Percentiles rank a stretch among this genome's conserved stretches.
Conservation (phyloP, 2,329 filamentous ascomycete species). For the Exophiala viscosa region DNA sequence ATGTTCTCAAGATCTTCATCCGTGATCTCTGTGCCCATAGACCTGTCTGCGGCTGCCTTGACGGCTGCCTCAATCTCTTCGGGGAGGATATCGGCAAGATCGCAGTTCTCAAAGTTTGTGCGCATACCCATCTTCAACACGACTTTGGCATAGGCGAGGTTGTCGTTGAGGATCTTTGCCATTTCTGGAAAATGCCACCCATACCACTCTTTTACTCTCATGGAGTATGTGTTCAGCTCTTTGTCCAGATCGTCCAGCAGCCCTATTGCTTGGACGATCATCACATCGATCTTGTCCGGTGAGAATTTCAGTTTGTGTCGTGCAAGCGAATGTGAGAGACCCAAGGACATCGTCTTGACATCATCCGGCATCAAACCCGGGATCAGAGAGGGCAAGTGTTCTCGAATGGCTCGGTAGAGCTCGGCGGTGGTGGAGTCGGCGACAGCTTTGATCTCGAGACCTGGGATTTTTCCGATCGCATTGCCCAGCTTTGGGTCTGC, state of each 20-base stretch:
- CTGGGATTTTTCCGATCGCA: constrained; percentile 86
- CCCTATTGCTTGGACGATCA: constrained; percentile 97
- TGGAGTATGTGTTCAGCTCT: constrained; percentile 97
- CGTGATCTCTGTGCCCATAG: constrained; percentile 97
- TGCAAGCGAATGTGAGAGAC: constrained; percentile 93
- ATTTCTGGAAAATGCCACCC: constrained; percentile 99
- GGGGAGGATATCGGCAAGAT: constrained; percentile 85
- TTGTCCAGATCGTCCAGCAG: constrained; percentile 96
- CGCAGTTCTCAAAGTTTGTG: constrained; percentile 68
- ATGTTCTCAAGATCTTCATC: constrained; percentile 92
- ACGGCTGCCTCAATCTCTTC: constrained; percentile 91
- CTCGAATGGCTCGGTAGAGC: constrained; percentile 89
- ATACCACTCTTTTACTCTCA: constrained; percentile 99
- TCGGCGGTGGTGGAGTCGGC: constrained; percentile 80
- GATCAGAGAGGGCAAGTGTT: constrained; percentile 84
- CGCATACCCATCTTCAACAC: constrained; percentile 88
- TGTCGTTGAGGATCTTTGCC: constrained; percentile 95
- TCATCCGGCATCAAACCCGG: constrained; percentile 81
- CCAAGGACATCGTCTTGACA: constrained; percentile 89
- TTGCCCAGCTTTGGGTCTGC: constrained; percentile 89
- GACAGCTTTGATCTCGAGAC: constrained; percentile 78
- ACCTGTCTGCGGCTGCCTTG: constrained; percentile 91
- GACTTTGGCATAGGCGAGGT: constrained; percentile 85
- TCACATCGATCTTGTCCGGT: constrained; percentile 96
- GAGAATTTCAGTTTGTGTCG: constrained; percentile 99